Evolutionary conservation across 495 filamentous ascomycete genomes (phyloP).

Genomic region (Aspergillus sclerotioniger): DNA sequence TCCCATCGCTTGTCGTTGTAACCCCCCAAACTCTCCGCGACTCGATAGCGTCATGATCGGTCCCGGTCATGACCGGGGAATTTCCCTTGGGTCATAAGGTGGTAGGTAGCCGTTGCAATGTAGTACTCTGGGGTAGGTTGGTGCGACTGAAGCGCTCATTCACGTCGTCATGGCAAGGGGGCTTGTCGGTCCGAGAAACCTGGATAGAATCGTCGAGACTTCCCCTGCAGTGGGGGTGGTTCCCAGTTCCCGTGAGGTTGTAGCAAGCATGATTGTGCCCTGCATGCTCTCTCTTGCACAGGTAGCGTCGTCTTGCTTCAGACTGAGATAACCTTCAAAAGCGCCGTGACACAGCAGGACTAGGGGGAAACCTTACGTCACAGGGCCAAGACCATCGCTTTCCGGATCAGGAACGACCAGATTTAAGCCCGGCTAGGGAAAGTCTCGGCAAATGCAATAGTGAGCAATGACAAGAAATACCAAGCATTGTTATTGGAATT

Average conservation of each 20-base stretch:
- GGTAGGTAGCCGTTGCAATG: slow-evolving; percentile 3
- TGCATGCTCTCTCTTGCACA: not conserved
- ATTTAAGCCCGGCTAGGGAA: not conserved
- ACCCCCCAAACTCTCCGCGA: not conserved
- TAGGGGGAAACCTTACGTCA: slow-evolving; percentile 17
- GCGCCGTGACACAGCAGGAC: not conserved
- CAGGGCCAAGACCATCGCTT: slow-evolving; percentile 11
- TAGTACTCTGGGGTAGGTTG: not conserved
- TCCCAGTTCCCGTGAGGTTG: not conserved
- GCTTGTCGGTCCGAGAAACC: not conserved
- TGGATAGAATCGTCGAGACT: slow-evolving; percentile 2
- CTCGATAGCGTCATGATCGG: slow-evolving; percentile 21
- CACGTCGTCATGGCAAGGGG: not conserved
- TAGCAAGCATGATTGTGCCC: not conserved
- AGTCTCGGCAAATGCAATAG: slow-evolving; percentile 12
- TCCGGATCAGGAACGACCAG: slow-evolving; percentile 10
- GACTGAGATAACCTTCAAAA: not conserved
- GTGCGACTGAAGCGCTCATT: not conserved
- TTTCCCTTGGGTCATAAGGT: not conserved
- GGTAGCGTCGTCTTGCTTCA: not conserved
- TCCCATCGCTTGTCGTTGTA: not conserved
- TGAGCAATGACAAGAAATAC: slow-evolving; percentile 10
- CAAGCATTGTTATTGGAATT: slow-evolving; percentile 12
- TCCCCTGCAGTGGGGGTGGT: slow-evolving; percentile 15
- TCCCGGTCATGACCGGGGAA: not conserved